Percentiles rank a stretch among this genome's conserved stretches.
These are phyloP conservation scores for Plasmopara halstedii DNA, from an alignment of 352 stramenopile species.

Conservation along the genomic window DNA sequence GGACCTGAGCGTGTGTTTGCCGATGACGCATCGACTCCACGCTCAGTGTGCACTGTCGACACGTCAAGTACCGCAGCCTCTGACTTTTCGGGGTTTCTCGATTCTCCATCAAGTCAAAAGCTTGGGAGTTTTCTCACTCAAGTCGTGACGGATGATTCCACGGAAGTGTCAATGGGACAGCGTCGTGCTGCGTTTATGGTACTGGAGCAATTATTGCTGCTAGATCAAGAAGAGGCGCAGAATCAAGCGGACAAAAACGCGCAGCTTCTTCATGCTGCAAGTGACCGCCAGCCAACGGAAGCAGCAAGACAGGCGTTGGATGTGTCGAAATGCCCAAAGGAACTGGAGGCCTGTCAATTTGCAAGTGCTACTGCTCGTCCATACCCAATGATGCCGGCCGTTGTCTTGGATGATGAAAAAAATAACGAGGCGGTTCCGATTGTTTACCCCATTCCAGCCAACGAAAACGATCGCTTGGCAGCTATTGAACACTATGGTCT, in stretches of 20 bases:
- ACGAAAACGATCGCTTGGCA: constrained; percentile 17
- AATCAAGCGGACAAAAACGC: constrained; percentile 9
- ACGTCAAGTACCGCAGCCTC: not conserved
- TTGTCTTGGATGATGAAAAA: not conserved
- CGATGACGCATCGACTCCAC: not conserved
- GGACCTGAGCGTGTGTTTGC: constrained; percentile 8
- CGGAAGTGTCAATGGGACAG: not conserved
- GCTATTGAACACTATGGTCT: constrained; percentile 19
- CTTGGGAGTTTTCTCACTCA: constrained; percentile 11
- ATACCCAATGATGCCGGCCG: constrained; percentile 18
- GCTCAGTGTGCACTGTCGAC: not conserved
- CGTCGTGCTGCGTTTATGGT: constrained; percentile 14
- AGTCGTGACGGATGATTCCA: constrained; percentile 6
- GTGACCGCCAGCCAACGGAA: not conserved
- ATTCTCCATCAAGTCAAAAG: constrained; percentile 10
- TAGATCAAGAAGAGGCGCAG: constrained; percentile 9
- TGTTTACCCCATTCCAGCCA: constrained; percentile 23
- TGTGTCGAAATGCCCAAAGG: constrained; percentile 10
- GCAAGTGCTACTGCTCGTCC: constrained; percentile 14
- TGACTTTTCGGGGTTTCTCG: not conserved
- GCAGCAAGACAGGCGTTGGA: constrained; percentile 10
- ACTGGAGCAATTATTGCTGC: constrained; percentile 14
- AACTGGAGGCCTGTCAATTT: constrained; percentile 17
- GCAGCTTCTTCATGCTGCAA: constrained; percentile 1
- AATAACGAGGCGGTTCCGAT: constrained; percentile 2